phyloP scores from a whole-genome alignment of 106 monocot species.

The Apostasia ramifera region DNA sequence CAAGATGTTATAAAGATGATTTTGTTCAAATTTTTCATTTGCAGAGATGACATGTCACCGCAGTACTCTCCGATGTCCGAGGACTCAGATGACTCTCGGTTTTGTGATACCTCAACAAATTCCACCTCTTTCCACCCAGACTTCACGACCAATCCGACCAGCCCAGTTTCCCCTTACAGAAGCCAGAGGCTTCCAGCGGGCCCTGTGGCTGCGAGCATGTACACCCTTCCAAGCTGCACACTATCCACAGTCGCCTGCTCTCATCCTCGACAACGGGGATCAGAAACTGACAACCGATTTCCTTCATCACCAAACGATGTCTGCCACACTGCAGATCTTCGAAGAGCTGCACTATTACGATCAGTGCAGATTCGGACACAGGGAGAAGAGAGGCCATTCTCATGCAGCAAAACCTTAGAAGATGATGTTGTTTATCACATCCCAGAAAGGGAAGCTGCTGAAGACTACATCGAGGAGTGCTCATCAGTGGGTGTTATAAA shows the following conservation, averaged over 20 bases:
- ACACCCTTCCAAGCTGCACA: constrained; percentile 33
- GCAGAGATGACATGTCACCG: constrained; percentile 60
- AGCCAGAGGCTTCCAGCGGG: constrained; percentile 23
- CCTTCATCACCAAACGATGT: constrained; percentile 89
- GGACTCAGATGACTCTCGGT: constrained; percentile 79
- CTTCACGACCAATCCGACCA: constrained; percentile 24
- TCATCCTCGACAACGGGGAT: constrained; percentile 50
- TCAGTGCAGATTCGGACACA: constrained; percentile 89
- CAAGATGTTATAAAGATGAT: neutral
- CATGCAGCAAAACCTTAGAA: constrained; percentile 28
- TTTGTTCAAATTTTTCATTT: constrained; percentile 5
- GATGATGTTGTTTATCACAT: constrained; percentile 24
- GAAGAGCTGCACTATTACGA: constrained; percentile 66
- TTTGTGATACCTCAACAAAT: constrained; percentile 26
- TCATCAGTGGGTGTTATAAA: constrained; percentile 8
- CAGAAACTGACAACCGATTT: constrained; percentile 69
- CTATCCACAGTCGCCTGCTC: constrained; percentile 48
- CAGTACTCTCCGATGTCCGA: constrained; percentile 94
- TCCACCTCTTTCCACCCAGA: constrained; percentile 27
- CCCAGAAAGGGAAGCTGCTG: constrained; percentile 18
- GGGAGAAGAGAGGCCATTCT: constrained; percentile 22
- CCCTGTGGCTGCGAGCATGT: constrained; percentile 8
- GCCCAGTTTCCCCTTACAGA: constrained; percentile 66
- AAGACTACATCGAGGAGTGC: constrained; percentile 26
- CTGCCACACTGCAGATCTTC: constrained; percentile 73